phyloP scores from a whole-genome alignment of 768 basidiomycete species.

The Albatrellus ellisii region DNA sequence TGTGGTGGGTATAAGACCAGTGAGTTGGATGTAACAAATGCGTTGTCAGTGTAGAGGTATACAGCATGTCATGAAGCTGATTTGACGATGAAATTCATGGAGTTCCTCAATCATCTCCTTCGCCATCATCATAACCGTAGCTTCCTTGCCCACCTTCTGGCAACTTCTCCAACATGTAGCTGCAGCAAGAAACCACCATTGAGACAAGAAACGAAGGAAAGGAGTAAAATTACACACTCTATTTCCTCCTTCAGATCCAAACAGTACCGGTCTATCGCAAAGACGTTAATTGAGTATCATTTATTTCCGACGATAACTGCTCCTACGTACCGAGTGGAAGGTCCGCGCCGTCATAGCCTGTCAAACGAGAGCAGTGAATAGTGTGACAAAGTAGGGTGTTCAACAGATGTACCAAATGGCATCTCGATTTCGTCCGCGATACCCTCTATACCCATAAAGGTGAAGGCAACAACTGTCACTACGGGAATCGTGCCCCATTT shows the following conservation, averaged over 20 bases:
- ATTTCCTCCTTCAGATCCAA: slow-evolving; percentile 80
- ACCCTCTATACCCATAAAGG: slow-evolving; percentile 90
- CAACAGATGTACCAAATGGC: slow-evolving; percentile 61
- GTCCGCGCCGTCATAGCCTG: slow-evolving; percentile 39
- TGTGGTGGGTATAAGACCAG: no score
- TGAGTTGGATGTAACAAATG: no score
- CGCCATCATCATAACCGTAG: slow-evolving; percentile 66
- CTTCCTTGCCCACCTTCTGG: slow-evolving; percentile 65
- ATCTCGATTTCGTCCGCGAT: slow-evolving; percentile 93
- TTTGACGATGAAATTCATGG: not conserved
- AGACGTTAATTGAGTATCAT: no score
- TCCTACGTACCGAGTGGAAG: slow-evolving; percentile 61
- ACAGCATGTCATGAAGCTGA: no score
- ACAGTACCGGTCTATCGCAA: slow-evolving; percentile 62
- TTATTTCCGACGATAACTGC: no score
- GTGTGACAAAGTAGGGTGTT: not conserved
- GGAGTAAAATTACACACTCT: slow-evolving; percentile 34
- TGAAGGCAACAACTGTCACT: slow-evolving; percentile 79
- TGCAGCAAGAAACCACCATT: slow-evolving; percentile 18
- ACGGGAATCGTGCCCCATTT: slow-evolving; percentile 80
- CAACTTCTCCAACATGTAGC: slow-evolving; percentile 56
- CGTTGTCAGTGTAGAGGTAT: no score
- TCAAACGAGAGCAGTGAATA: not conserved
- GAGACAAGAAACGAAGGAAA: not conserved
- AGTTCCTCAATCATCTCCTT: slow-evolving; percentile 46